Base-by-base conservation (phyloP, 495 filamentous ascomycete species). In the Daldinia loculata region DNA sequence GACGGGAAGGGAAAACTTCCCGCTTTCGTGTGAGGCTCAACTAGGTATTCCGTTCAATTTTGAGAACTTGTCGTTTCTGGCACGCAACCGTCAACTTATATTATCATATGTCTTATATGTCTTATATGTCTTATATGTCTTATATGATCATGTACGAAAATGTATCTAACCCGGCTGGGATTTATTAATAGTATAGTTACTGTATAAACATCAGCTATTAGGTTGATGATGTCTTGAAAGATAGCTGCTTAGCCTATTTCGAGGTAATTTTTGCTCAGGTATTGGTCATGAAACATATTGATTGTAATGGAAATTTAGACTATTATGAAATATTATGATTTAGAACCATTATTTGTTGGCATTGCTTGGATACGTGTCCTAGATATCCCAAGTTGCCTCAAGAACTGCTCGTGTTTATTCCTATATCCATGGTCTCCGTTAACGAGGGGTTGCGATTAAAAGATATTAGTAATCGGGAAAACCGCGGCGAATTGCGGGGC, bases 401-500 rank as follows among this genome's bases (percentile, higher is more conserved):
- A 48, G 17, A 48, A 22, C 17, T 22, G 17, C 19, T 24, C 43
- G 9, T 36, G 9, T 24, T 24, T 48, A 61, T 66, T 30, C 26
- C 55, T 56, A 58, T 68, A 52, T 43, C 30, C 6, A 58, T 12
- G 29, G 56, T 51, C 27, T 12, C 3, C 26, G 0, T 41, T 69
- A 72, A 6, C 2, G 50, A 26, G 26, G 24, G 0, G 11, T 45
- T 74, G 67, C 39, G 48, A 6, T 53, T 63, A 63, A 27, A 5
- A 1, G 15, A 52, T 56, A 36, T 4, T 36, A 11, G 6, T 15
- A 1, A 30, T 60, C 69, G 73, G 70, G 15, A 66, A 72, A 76
- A 70, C 45, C 39, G 11, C 71, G 74, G 74, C 53, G 30, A 61
- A 66, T 73, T 52, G 56, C 51, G 67, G 70, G 65, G 63, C 38